Conservation (phyloP, 805 yeast species). For the Sugiyamaella smithiae region DNA sequence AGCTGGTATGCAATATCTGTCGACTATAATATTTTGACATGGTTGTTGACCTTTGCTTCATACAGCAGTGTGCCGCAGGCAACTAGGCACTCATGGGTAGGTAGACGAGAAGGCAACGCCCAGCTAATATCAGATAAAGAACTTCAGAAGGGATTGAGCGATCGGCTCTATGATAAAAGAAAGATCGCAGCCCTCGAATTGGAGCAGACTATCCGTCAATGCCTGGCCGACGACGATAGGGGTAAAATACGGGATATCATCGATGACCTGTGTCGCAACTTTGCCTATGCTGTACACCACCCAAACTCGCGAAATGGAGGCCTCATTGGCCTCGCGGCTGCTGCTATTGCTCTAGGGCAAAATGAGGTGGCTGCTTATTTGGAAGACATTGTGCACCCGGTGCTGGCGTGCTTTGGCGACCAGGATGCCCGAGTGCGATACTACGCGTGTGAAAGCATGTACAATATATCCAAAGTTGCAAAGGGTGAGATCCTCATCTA, state of each 20-base stretch:
- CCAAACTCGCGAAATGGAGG: constrained; percentile 94
- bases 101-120: not conserved
- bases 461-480: constrained; percentile 94
- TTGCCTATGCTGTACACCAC: constrained; percentile 78
- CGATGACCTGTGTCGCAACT: constrained; percentile 71
- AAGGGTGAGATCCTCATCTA: constrained; percentile 88
- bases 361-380: constrained; percentile 79
- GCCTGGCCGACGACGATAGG: constrained; percentile 57
- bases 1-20: no score
- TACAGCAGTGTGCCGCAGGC: no score
- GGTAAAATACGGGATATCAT: constrained; percentile 60
- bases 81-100: not conserved
- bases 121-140: constrained; percentile 47
- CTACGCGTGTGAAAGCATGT: constrained; percentile 93
- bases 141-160: constrained; percentile 64
- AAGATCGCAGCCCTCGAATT: constrained; percentile 64
- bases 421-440: constrained; percentile 96
- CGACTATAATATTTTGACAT: no score
- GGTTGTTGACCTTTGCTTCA: no score
- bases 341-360: constrained; percentile 85
- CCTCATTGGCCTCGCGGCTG: constrained; percentile 91
- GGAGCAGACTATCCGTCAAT: constrained; percentile 73
- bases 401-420: constrained; percentile 91
- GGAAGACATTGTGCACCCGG: constrained; percentile 87
- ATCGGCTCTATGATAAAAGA: constrained; percentile 72